These are phyloP conservation scores for Hirschioporus abietinus DNA, from an alignment of 768 basidiomycete genomes.

Conservation along the genomic window DNA sequence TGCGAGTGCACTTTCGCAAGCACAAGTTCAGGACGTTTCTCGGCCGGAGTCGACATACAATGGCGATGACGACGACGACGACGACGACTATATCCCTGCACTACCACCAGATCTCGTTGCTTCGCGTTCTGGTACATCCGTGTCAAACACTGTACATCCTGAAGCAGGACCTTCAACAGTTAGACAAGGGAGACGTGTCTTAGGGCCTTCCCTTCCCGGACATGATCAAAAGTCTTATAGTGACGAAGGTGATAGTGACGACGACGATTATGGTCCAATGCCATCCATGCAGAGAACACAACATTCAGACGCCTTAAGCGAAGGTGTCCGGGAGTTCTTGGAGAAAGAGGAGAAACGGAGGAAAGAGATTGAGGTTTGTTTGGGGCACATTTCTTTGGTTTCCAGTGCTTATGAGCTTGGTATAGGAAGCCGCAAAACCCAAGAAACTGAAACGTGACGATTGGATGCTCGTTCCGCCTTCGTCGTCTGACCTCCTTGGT, in stretches of 20 bases:
- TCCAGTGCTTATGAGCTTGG: neutral
- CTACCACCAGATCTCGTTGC: slow-evolving; percentile 68
- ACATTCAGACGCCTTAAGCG: slow-evolving; percentile 33
- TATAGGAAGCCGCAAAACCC: slow-evolving; percentile 69
- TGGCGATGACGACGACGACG: slow-evolving; percentile 52
- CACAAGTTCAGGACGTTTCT: slow-evolving; percentile 13
- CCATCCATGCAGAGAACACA: slow-evolving; percentile 50
- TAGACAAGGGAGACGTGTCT: slow-evolving; percentile 27
- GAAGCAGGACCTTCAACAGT: slow-evolving; percentile 11
- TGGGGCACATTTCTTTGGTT: neutral
- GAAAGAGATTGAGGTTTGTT: slow-evolving; percentile 58
- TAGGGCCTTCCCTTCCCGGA: slow-evolving; percentile 51
- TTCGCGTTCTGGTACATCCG: slow-evolving; percentile 29
- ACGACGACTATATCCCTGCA: slow-evolving; percentile 67
- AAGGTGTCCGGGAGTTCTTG: slow-evolving; percentile 77
- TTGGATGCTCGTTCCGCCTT: slow-evolving; percentile 97
- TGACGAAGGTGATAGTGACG: slow-evolving; percentile 57
- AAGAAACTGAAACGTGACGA: slow-evolving; percentile 82
- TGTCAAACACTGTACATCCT: slow-evolving; percentile 17
- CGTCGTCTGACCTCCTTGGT: slow-evolving; percentile 68
- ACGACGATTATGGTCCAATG: slow-evolving; percentile 81
- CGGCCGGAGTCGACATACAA: slow-evolving; percentile 22
- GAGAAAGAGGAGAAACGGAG: slow-evolving; percentile 77
- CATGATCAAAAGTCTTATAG: slow-evolving; percentile 23
- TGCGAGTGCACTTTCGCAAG: slow-evolving; percentile 3